A percentile compares a stretch with the other conserved stretches of the same genome.
These are phyloP conservation scores for Lentinula sp. DNA, from an alignment of 768 basidiomycete species.

Conservation along the genomic window DNA sequence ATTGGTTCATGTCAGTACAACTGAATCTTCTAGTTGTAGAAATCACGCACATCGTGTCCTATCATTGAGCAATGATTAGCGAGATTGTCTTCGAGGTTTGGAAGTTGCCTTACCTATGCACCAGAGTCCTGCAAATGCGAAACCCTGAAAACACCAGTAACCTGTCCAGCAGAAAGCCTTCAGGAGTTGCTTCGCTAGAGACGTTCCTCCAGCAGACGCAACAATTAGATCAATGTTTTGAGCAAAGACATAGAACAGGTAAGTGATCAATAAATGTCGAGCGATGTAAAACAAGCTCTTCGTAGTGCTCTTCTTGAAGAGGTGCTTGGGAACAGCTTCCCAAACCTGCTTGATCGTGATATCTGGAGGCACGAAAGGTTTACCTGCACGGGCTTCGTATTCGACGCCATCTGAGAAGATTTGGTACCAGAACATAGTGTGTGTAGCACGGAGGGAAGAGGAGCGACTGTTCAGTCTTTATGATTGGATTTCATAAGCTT, in stretches of 20 bases:
- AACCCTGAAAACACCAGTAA: slow-evolving; percentile 49
- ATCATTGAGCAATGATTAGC: not conserved
- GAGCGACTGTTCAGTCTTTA: not conserved
- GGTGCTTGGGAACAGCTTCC: slow-evolving; percentile 39
- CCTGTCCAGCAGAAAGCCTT: slow-evolving; percentile 30
- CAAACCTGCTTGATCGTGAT: slow-evolving; percentile 35
- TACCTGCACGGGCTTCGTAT: slow-evolving; percentile 36
- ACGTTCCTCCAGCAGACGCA: slow-evolving; percentile 1
- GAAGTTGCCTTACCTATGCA: slow-evolving; percentile 25
- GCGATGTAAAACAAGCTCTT: slow-evolving; percentile 37
- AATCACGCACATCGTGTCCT: slow-evolving; percentile 37
- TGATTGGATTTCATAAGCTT: not conserved
- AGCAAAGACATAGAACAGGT: slow-evolving; percentile 31
- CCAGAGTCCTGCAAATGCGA: slow-evolving; percentile 38
- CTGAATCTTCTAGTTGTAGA: not conserved
- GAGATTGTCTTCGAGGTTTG: too few relatives aligned
- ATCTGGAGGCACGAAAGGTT: slow-evolving; percentile 34
- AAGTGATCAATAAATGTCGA: slow-evolving; percentile 34
- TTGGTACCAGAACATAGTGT: slow-evolving; percentile 34
- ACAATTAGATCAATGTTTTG: slow-evolving; percentile 22
- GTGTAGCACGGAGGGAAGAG: not conserved
- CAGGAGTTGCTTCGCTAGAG: slow-evolving; percentile 12
- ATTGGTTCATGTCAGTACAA: not conserved
- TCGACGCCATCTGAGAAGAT: slow-evolving; percentile 41
- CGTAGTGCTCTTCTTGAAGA: slow-evolving; percentile 37